Percentiles rank a stretch among this genome's conserved stretches.
phyloP scores from a whole-genome alignment of 805 yeast species.

The Lachancea sp. region DNA sequence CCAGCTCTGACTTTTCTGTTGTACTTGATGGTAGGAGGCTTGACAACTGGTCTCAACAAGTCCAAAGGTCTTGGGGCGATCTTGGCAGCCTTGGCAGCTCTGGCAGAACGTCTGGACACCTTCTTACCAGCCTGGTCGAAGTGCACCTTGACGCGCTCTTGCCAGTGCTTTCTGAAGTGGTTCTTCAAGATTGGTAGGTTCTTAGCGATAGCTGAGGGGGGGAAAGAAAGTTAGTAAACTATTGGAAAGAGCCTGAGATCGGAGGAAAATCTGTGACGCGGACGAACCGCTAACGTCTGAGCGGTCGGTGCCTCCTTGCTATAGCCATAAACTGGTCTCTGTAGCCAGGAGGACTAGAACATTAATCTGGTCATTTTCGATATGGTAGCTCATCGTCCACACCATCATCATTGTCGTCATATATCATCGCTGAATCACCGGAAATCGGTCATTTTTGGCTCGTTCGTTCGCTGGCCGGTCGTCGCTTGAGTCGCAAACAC shows the following conservation, averaged over 20 bases:
- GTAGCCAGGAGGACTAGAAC: too few species aligned
- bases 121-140: conserved; percentile 99
- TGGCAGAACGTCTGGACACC: conserved; percentile 91
- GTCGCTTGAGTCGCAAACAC: not conserved
- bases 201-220: conserved; percentile 83
- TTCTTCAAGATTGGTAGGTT: conserved; percentile 98
- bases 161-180: conserved; percentile 99
- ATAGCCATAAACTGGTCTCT: too few species aligned
- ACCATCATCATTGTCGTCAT: too few species aligned
- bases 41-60: conserved; percentile 92
- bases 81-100: conserved; percentile 89
- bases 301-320: too few species aligned
- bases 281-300: too few species aligned
- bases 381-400: too few species aligned
- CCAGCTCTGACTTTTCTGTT: conserved; percentile 99
- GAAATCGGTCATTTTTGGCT: not conserved
- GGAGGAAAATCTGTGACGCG: too few species aligned
- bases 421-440: not conserved
- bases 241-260: too few species aligned
- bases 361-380: too few species aligned
- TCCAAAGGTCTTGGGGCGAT: conserved; percentile 98
- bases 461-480: not conserved
- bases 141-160: conserved; percentile 98
- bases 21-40: conserved; percentile 98
- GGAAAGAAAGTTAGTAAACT: not conserved